Evolutionary conservation across 306 rosid species (phyloP).

Genomic region (Fragaria ananassa): DNA sequence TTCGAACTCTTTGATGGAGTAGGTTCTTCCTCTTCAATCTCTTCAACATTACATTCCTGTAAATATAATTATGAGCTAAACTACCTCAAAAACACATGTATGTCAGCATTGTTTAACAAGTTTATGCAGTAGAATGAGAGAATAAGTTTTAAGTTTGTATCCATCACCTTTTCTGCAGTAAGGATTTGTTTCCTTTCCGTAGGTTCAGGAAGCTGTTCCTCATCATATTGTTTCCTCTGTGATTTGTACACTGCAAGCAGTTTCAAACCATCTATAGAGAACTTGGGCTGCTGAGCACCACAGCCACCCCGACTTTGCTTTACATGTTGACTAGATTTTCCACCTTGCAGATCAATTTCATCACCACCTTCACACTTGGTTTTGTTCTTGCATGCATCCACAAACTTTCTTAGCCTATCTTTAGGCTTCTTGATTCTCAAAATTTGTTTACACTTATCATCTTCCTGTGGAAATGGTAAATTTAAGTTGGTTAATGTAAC

Average conservation of each 20-base stretch:
- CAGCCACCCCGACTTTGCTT: conserved; percentile 91
- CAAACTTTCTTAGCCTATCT: conserved; percentile 63
- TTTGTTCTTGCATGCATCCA: conserved; percentile 91
- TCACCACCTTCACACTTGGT: conserved; percentile 96
- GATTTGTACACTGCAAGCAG: conserved; percentile 81
- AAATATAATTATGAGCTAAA: too few relatives aligned
- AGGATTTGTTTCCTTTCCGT: conserved; percentile 94
- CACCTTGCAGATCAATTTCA: conserved; percentile 63
- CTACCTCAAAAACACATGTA: too few relatives aligned
- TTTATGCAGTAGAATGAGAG: conserved; percentile 1
- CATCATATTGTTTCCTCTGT: conserved; percentile 83
- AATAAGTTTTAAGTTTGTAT: conserved; percentile 6
- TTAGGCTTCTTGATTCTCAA: conserved; percentile 78
- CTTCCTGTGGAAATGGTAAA: conserved; percentile 47
- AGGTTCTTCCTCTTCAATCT: too few relatives aligned
- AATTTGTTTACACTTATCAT: conserved; percentile 83
- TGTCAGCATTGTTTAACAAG: conserved; percentile 17
- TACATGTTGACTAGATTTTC: conserved; percentile 56
- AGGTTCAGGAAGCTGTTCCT: conserved; percentile 91
- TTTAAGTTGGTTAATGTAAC: neutral
- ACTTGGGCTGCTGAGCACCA: conserved; percentile 97
- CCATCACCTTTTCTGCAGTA: conserved; percentile 77
- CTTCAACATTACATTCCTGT: too few relatives aligned
- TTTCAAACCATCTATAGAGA: conserved; percentile 79
- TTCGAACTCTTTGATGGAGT: too few relatives aligned